A percentile compares a stretch with the other conserved stretches of the same genome.
Conservation (phyloP, 768 basidiomycete species). For the Lactarius vividus region DNA sequence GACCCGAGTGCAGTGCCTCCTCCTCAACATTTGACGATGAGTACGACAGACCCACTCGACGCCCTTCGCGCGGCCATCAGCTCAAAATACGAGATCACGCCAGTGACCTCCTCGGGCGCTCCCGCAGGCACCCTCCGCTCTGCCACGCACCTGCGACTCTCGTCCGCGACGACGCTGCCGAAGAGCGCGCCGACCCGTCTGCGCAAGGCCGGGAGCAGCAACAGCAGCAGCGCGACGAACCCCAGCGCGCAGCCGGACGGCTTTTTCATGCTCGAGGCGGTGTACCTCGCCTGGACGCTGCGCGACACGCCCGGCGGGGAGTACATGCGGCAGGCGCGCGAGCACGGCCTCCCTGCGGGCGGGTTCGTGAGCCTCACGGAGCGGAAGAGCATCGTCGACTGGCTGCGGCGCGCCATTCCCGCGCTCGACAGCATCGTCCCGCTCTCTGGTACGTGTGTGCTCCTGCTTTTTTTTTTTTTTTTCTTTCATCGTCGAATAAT, state of each 20-base stretch:
- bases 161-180: constrained; percentile 50
- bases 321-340: constrained; percentile 84
- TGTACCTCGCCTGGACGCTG: constrained; percentile 82
- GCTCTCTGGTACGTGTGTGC: constrained; percentile 42
- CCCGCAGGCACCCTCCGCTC: constrained; percentile 47
- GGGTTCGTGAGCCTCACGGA: constrained; percentile 87
- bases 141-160: constrained; percentile 67
- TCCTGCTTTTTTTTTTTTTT: too few relatives aligned
- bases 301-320: constrained; percentile 73
- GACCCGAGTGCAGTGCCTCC: not conserved
- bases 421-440: constrained; percentile 53
- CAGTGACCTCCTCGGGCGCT: constrained; percentile 28
- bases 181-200: constrained; percentile 80
- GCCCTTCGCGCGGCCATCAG: constrained; percentile 24
- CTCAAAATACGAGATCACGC: constrained; percentile 13
- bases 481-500: too few relatives aligned
- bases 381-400: constrained; percentile 81
- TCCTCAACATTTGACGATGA: constrained; percentile 1
- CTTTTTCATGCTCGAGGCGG: constrained; percentile 75
- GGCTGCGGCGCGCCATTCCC: constrained; percentile 60
- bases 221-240: constrained; percentile 41
- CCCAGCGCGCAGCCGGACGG: constrained; percentile 44
- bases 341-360: constrained; percentile 59
- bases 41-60: constrained; percentile 24
- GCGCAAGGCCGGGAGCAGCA: constrained; percentile 58